Conservation (phyloP, 1,139 yeast genomes). For the Petasospora fabianii region DNA sequence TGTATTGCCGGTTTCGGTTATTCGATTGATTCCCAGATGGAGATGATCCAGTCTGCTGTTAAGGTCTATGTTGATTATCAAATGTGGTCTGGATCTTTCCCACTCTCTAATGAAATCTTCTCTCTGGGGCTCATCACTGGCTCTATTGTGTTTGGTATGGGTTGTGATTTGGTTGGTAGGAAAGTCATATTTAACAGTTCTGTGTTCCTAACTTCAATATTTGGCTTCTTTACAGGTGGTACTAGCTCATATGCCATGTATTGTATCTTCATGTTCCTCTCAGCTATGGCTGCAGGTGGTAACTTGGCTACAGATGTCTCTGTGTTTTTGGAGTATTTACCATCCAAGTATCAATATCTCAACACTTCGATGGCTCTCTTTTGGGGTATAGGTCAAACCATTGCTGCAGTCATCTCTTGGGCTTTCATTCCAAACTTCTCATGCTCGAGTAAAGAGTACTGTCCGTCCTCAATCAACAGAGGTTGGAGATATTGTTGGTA, state of each 20-base stretch:
- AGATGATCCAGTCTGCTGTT: slow-evolving; percentile 43
- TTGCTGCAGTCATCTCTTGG: slow-evolving; percentile 45
- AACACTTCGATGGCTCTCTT: slow-evolving; percentile 47
- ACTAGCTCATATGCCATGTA: slow-evolving; percentile 41
- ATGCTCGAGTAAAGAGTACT: slow-evolving; percentile 30
- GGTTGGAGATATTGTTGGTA: slow-evolving; percentile 54
- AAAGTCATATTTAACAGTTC: slow-evolving; percentile 53
- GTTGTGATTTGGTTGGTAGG: slow-evolving; percentile 59
- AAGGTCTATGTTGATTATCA: slow-evolving; percentile 40
- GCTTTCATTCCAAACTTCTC: slow-evolving; percentile 32
- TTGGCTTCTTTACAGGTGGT: slow-evolving; percentile 51
- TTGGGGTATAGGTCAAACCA: slow-evolving; percentile 54
- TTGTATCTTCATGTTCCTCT: slow-evolving; percentile 45
- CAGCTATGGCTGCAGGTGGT: slow-evolving; percentile 53
- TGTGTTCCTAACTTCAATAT: slow-evolving; percentile 45
- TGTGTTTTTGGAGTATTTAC: slow-evolving; percentile 56
- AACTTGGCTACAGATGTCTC: slow-evolving; percentile 59
- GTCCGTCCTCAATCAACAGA: slow-evolving; percentile 40
- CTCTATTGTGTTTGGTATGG: slow-evolving; percentile 53
- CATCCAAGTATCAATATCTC: slow-evolving; percentile 46
- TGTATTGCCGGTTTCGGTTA: slow-evolving; percentile 60
- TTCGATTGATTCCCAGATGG: slow-evolving; percentile 58
- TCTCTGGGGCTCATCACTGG: slow-evolving; percentile 50
- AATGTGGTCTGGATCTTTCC: slow-evolving; percentile 34
- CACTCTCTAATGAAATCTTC: slow-evolving; percentile 30